Evolutionary conservation across 495 filamentous ascomycete genomes (phyloP), one percentile per base, ranked within the genome.

Genomic region (Delitschia confertaspora): DNA sequence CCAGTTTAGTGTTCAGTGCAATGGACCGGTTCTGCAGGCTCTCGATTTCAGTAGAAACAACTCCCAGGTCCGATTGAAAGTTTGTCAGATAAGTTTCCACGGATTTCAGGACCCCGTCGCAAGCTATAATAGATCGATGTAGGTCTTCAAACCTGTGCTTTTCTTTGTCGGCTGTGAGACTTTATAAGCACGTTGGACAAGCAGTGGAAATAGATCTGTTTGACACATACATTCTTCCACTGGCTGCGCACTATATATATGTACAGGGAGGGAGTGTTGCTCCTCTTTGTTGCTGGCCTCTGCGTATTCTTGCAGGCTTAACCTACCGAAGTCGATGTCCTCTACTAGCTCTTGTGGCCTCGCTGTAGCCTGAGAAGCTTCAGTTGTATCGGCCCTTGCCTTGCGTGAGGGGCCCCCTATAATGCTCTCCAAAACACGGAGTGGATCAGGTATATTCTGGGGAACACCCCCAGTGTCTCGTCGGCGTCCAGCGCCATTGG

Each of bases 21-120:
- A 79, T 76, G 2, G 91, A 96, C 13, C 88, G 78, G 23, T 80
- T 76, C 61, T 98, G 91, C 13, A 98, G 68, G 10, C 76, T 85
- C 64, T 98, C 93, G 20, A 98, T 98, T 57, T 98, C 91, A 3
- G 85, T 79, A 6, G 91, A 95, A 4, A 98, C 93, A 1, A 76
- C 74, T 3, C 86, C 88, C 10, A 98, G 71, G 60, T 98, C 91
- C 36, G 82, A 82, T 63, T 88, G 87, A 56, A 98, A 98, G 58
- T 81, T 86, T 31, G 84, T 83, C 36, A 98, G 65, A 58, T 95
- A 95, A 13, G 74, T 74, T 64, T 98, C 89, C 33, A 98, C 88
- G 1, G 93, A 93, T 58, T 78, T 82, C 29, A 95, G 76, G 30
- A 98, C 85, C 54, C 93, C 83, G 62, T 98, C 88, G 60, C 91